phyloP scores from a whole-genome alignment of 164 flowering plant species.

The Piper betle region DNA sequence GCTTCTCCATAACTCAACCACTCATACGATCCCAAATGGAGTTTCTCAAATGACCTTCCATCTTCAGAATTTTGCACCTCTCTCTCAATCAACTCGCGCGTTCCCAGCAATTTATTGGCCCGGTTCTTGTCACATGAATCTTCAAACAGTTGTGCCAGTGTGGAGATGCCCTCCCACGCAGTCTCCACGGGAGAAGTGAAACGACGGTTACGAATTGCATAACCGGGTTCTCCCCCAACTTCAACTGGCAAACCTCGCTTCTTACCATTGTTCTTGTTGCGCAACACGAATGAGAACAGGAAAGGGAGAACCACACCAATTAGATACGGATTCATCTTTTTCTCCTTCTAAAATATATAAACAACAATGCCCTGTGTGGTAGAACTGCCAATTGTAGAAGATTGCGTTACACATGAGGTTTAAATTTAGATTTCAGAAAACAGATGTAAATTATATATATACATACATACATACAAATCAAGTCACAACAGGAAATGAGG shows the following conservation, averaged over 20 bases:
- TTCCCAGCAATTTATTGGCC: conserved; percentile 49
- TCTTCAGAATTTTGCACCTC: conserved; percentile 44
- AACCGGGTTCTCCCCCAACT: conserved; percentile 84
- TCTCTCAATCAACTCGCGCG: conserved; percentile 49
- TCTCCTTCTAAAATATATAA: neutral
- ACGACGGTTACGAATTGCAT: conserved; percentile 53
- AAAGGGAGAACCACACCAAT: conserved; percentile 73
- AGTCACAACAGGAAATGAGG: no score
- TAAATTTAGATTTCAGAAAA: no score
- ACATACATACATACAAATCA: no score
- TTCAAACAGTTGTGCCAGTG: conserved; percentile 88
- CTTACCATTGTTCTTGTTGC: conserved; percentile 39
- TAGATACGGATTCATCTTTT: conserved; percentile 56
- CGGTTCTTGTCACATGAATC: conserved; percentile 40
- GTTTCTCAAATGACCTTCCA: conserved; percentile 85
- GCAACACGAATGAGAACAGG: conserved; percentile 36
- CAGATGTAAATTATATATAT: no score
- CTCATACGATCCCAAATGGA: conserved; percentile 84
- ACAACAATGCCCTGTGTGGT: no score
- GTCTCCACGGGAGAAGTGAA: conserved; percentile 40
- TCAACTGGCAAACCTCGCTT: conserved; percentile 67
- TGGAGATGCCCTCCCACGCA: conserved; percentile 72
- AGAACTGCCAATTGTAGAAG: no score
- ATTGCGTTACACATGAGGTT: no score
- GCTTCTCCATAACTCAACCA: conserved; percentile 67